These are phyloP conservation scores for Mollisiaceae sp. DNA, from an alignment of 2,329 filamentous ascomycete species.

Conservation along the genomic window DNA sequence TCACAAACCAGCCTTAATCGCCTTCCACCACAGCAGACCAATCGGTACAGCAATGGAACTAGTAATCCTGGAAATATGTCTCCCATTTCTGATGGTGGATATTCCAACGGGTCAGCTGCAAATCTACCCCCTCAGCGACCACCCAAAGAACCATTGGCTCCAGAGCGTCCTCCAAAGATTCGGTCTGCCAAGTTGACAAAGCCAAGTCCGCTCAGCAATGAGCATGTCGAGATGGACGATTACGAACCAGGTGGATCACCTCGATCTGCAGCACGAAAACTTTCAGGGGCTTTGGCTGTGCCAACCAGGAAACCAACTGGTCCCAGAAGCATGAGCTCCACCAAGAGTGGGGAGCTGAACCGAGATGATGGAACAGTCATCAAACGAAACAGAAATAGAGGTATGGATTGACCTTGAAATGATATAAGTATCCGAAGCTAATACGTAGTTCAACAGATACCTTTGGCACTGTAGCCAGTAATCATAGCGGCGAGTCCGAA, in stretches of 20 bases:
- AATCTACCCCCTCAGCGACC: constrained; percentile 59
- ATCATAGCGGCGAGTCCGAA: constrained; percentile 53
- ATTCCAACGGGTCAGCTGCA: constrained; percentile 36
- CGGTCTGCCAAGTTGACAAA: constrained; percentile 59
- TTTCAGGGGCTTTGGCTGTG: constrained; percentile 36
- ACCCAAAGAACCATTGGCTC: constrained; percentile 65
- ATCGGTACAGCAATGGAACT: constrained; percentile 49
- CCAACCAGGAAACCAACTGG: constrained; percentile 43
- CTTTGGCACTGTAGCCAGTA: constrained; percentile 57
- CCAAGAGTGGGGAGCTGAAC: constrained; percentile 38
- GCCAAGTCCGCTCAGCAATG: constrained; percentile 60
- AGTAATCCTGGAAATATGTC: constrained; percentile 39
- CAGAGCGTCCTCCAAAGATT: constrained; percentile 52
- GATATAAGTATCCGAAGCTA: constrained; percentile 9
- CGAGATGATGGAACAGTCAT: constrained; percentile 39
- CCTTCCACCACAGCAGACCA: constrained; percentile 55
- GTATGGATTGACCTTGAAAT: constrained; percentile 46
- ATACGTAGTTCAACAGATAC: constrained; percentile 50
- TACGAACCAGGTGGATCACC: constrained; percentile 35
- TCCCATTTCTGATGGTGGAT: constrained; percentile 41
- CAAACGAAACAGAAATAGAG: constrained; percentile 53
- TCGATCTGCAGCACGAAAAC: constrained; percentile 34
- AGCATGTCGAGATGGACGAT: constrained; percentile 46
- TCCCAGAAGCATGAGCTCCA: constrained; percentile 43
- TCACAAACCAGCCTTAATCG: constrained; percentile 64